These are phyloP conservation scores for Debaryomycetaceae sp. DNA, from an alignment of 1,139 yeast species.

Conservation along the genomic window DNA sequence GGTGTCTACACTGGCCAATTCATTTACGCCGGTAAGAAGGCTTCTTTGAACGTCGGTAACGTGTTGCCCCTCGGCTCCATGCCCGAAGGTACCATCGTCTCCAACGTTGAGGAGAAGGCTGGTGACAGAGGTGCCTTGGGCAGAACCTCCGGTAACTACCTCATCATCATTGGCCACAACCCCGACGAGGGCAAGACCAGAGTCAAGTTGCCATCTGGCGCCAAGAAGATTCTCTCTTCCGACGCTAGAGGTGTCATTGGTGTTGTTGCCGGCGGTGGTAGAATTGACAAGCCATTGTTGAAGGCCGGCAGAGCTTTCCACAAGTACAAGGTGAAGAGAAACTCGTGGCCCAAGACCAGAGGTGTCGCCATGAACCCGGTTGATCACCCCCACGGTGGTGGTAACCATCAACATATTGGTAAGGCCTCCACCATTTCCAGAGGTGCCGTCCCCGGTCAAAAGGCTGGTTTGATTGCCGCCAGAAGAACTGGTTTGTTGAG, in stretches of 20 bases:
- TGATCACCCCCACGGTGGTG: conserved; percentile 99
- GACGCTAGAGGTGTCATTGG: conserved; percentile 99
- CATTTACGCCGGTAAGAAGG: conserved; percentile 98
- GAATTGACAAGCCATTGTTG: conserved; percentile 98
- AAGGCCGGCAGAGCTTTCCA: conserved; percentile 99
- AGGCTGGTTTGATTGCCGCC: conserved; percentile 99
- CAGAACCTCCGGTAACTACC: conserved; percentile 99
- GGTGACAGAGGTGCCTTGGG: conserved; percentile 99
- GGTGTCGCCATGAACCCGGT: conserved; percentile 99
- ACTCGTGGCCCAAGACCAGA: conserved; percentile 99
- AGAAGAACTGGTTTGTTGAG: conserved; percentile 99
- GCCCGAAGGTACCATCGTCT: conserved; percentile 99
- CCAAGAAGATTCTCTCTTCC: conserved; percentile 93
- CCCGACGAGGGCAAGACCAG: conserved; percentile 98
- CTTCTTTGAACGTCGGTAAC: conserved; percentile 96
- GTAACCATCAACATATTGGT: conserved; percentile 99
- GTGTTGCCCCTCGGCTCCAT: conserved; percentile 93
- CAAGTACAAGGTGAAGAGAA: conserved; percentile 98
- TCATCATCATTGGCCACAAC: conserved; percentile 98
- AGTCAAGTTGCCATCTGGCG: conserved; percentile 98
- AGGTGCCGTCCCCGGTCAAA: conserved; percentile 99
- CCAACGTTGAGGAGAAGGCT: conserved; percentile 98
- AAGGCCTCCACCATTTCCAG: conserved; percentile 99
- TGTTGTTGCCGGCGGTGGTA: conserved; percentile 99
- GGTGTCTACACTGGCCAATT: conserved; percentile 99